phyloP scores from a whole-genome alignment of 2,329 filamentous ascomycete genomes.

The Rhynchosporium graminicola region DNA sequence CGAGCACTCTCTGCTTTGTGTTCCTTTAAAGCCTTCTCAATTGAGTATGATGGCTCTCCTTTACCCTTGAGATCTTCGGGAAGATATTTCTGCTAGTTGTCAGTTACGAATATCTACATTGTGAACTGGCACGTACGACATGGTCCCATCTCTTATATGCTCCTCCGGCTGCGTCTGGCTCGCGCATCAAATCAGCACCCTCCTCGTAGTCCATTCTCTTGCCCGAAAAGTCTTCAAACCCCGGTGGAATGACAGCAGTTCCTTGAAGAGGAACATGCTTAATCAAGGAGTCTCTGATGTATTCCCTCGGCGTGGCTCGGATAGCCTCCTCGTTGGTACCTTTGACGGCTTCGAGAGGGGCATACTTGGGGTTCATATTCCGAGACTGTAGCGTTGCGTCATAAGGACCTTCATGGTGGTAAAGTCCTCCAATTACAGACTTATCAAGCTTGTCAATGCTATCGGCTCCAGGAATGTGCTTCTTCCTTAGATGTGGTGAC shows the following conservation, averaged over 20 bases:
- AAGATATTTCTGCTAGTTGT: constrained; percentile 58
- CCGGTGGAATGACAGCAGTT: constrained; percentile 74
- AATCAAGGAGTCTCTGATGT: constrained; percentile 70
- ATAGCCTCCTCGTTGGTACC: constrained; percentile 75
- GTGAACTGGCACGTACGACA: constrained; percentile 57
- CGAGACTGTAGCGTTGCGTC: constrained; percentile 77
- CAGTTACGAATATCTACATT: constrained; percentile 6
- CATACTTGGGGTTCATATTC: constrained; percentile 62
- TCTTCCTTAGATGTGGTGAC: constrained; percentile 64
- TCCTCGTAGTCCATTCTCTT: constrained; percentile 77
- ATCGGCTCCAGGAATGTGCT: constrained; percentile 68
- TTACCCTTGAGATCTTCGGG: constrained; percentile 81
- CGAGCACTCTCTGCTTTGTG: constrained; percentile 47
- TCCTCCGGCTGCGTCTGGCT: constrained; percentile 66
- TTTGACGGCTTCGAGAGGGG: constrained; percentile 76
- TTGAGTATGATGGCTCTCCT: constrained; percentile 72
- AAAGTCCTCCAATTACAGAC: constrained; percentile 59
- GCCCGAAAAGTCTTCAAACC: constrained; percentile 60
- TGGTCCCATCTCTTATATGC: constrained; percentile 76
- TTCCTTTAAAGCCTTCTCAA: constrained; percentile 67
- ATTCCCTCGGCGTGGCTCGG: constrained; percentile 77
- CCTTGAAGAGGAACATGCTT: constrained; percentile 81
- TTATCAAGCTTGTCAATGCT: constrained; percentile 78
- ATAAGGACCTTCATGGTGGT: constrained; percentile 90
- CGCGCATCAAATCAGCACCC: constrained; percentile 82